These are phyloP conservation scores for Kwoniella dejecticola DNA, from an alignment of 768 basidiomycete genomes.

Conservation along the genomic window DNA sequence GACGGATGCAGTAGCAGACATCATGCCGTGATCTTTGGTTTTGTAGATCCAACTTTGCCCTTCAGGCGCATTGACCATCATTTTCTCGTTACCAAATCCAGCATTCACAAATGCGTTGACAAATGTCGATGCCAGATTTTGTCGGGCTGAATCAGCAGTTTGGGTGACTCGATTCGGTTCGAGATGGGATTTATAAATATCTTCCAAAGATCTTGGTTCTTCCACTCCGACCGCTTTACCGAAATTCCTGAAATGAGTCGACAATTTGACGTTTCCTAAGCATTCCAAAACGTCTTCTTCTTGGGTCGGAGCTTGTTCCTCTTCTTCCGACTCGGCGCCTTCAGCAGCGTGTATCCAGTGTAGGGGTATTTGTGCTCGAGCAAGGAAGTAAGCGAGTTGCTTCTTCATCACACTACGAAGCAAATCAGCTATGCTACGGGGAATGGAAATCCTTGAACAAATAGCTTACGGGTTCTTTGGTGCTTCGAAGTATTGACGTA, in stretches of 20 bases:
- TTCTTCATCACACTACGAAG: constrained; percentile 76
- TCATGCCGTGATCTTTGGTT: constrained; percentile 99
- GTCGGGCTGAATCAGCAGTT: constrained; percentile 88
- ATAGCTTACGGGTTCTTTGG: constrained; percentile 85
- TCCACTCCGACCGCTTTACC: constrained; percentile 89
- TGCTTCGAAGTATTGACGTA: constrained; percentile 83
- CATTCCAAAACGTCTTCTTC: constrained; percentile 82
- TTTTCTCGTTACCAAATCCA: constrained; percentile 96
- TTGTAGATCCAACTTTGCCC: constrained; percentile 99
- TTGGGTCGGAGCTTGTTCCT: constrained; percentile 64
- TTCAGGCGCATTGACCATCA: constrained; percentile 95
- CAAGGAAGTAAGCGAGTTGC: constrained; percentile 90
- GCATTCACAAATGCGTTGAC: constrained; percentile 99
- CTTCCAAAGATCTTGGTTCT: constrained; percentile 89
- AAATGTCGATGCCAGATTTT: constrained; percentile 92
- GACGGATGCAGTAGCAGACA: constrained; percentile 91
- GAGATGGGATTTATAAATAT: constrained; percentile 95
- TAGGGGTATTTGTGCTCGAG: constrained; percentile 84
- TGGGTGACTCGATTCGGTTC: constrained; percentile 81
- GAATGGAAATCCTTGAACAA: not conserved
- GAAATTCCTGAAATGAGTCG: constrained; percentile 80
- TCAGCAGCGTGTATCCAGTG: constrained; percentile 77
- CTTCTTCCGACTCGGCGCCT: constrained; percentile 61
- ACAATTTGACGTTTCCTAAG: constrained; percentile 81
- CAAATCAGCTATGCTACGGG: constrained; percentile 13